Percentiles rank a stretch among this genome's conserved stretches.
Conservation (phyloP, 108 stramenopile species). For the Aurantiochytrium sp. region DNA sequence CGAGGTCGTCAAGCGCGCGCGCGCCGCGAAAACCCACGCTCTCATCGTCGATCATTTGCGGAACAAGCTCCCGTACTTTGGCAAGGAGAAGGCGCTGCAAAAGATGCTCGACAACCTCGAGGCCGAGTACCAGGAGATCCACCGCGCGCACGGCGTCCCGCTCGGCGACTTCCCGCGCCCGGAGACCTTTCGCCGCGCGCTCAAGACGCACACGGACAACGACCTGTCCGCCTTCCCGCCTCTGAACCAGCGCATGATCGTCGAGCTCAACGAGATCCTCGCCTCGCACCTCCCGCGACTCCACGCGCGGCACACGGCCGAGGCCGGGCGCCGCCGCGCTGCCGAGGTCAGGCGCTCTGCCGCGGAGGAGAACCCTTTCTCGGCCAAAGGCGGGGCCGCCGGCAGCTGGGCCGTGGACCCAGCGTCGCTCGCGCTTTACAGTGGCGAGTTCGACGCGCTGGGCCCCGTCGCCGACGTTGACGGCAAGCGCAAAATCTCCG, state of each 20-base stretch:
- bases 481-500: background rate
- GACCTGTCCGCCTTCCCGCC: conserved; percentile 24
- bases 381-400: background rate
- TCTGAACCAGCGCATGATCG: conserved; percentile 36
- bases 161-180: conserved; percentile 60
- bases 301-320: background rate
- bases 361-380: background rate
- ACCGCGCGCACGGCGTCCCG: conserved; percentile 57
- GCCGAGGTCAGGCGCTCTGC: background rate
- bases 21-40: conserved; percentile 50
- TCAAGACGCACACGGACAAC: conserved; percentile 29
- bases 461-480: background rate
- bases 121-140: conserved; percentile 50
- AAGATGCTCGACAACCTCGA: conserved; percentile 43
- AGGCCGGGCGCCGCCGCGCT: background rate
- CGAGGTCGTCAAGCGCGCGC: conserved; percentile 70
- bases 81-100: conserved; percentile 49
- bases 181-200: conserved; percentile 32
- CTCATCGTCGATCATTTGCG: conserved; percentile 56
- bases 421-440: background rate
- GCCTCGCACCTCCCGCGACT: conserved; percentile 29
- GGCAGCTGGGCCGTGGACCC: background rate
- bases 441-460: background rate
- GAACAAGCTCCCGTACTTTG: conserved; percentile 44
- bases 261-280: conserved; percentile 32